These are phyloP conservation scores for Fusarium protoensiforme DNA, from an alignment of 2,329 filamentous ascomycete genomes.

Conservation along the genomic window DNA sequence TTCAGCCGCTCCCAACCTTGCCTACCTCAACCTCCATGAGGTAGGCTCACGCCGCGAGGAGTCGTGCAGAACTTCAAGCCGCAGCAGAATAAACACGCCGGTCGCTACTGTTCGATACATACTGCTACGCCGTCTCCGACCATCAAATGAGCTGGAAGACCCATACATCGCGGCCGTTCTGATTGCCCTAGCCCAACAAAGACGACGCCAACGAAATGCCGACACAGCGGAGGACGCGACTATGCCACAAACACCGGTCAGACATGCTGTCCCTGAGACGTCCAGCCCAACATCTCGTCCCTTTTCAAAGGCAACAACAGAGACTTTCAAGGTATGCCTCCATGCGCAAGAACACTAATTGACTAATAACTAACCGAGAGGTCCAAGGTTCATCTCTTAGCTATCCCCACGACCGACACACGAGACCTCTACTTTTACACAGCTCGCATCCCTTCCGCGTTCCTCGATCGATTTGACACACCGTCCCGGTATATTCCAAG, in stretches of 20 bases:
- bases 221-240: not conserved
- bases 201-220: not conserved
- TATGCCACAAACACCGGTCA: not conserved
- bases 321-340: constrained; percentile 1
- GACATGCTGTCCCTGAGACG: not conserved
- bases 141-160: constrained; percentile 4
- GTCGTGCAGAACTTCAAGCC: not conserved
- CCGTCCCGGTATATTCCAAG: not conserved
- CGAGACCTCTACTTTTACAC: constrained; percentile 1
- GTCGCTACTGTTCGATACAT: not conserved
- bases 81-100: not conserved
- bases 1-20: not conserved
- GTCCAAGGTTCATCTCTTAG: not conserved
- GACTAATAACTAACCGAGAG: not conserved
- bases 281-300: no score
- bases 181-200: constrained; percentile 6
- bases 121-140: constrained; percentile 1
- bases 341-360: not conserved
- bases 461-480: not conserved
- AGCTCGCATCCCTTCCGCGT: not conserved
- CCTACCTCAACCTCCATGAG: not conserved
- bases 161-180: constrained; percentile 11
- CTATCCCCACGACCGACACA: not conserved
- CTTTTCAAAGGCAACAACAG: no score
- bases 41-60: not conserved